phyloP scores from a whole-genome alignment of 2,329 filamentous ascomycete genomes.

The Annulohypoxylon truncatum region DNA sequence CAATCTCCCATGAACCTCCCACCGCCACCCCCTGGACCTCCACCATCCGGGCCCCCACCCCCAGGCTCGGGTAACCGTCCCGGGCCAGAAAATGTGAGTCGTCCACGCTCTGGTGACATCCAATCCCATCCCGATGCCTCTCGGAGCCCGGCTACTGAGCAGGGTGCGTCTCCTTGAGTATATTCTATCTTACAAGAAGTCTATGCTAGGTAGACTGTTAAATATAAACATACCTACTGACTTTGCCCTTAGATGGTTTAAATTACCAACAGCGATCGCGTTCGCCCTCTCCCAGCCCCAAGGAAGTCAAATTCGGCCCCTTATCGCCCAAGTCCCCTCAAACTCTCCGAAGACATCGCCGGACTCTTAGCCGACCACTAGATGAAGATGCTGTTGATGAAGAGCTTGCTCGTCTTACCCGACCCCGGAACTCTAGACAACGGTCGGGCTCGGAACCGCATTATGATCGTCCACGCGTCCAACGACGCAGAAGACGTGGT shows the following conservation, averaged over 20 bases:
- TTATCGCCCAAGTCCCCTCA: conserved; percentile 50
- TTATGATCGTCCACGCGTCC: conserved; percentile 30
- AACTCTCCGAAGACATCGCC: conserved; percentile 45
- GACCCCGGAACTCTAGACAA: conserved; percentile 26
- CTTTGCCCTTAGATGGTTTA: conserved; percentile 42
- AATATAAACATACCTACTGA: conserved; percentile 21
- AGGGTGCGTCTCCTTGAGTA: conserved; percentile 52
- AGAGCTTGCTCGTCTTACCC: neutral
- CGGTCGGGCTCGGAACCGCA: conserved; percentile 44
- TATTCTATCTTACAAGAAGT: conserved; percentile 17
- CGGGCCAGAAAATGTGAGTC: conserved; percentile 53
- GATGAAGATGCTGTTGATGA: conserved; percentile 11
- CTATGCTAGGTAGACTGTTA: neutral
- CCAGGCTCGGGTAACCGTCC: conserved; percentile 38
- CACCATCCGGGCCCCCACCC: conserved; percentile 34
- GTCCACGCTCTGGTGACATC: conserved; percentile 44
- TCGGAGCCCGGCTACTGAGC: conserved; percentile 48
- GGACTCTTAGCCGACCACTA: conserved; percentile 29
- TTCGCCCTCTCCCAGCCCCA: conserved; percentile 31
- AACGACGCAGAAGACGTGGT: conserved; percentile 19
- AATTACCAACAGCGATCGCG: conserved; percentile 19
- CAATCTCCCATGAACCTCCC: conserved; percentile 38
- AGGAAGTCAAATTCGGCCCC: conserved; percentile 47
- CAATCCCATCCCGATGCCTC: conserved; percentile 43
- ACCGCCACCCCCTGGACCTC: conserved; percentile 46